Evolutionary conservation across 2,329 filamentous ascomycete species (phyloP), one percentile per base, ranked within the genome.

Genomic region (Cytospora mali): DNA sequence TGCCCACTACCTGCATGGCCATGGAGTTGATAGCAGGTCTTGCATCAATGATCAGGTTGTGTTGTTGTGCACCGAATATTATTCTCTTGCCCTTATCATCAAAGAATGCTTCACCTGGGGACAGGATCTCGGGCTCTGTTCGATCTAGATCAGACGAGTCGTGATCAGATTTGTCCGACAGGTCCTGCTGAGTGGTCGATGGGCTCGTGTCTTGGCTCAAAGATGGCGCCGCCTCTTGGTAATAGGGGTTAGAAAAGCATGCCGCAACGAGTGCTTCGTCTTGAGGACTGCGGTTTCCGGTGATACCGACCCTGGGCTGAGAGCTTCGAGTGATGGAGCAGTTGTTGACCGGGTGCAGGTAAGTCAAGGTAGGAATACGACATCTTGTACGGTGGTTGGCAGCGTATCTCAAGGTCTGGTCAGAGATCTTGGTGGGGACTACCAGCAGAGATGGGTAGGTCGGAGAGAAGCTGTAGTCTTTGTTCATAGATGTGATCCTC

Each of bases 261-360:
- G 95, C 92, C 25, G 91, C 89, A 23, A 99, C 88, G 5, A 99
- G 85, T 70, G 93, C 92, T 77, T 99, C 95, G 72, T 99, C 95
- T 74, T 99, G 95, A 33, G 96, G 91, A 71, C 93, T 98, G 50
- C 94, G 88, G 71, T 96, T 95, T 66, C 91, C 87, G 55, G 90
- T 87, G 27, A 98, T 85, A 16, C 95, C 95, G 1, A 94, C 90
- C 62, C 94, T 81, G 0, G 95, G 95, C 73, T 99, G 95, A 4
- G 94, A 96, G 72, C 93, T 96, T 72, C 95, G 85, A 2, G 94
- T 97, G 67, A 99, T 97, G 27, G 93, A 95, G 75, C 95, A 98
- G 74, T 96, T 97, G 74, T 98, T 99, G 70, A 97, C 83, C 0
- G 92, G 92, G 75, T 99, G 95, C n/a, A 97, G 86, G 75, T 99